phyloP scores from a whole-genome alignment of 2,329 filamentous ascomycete species.

The Botryotinia narcissicola region DNA sequence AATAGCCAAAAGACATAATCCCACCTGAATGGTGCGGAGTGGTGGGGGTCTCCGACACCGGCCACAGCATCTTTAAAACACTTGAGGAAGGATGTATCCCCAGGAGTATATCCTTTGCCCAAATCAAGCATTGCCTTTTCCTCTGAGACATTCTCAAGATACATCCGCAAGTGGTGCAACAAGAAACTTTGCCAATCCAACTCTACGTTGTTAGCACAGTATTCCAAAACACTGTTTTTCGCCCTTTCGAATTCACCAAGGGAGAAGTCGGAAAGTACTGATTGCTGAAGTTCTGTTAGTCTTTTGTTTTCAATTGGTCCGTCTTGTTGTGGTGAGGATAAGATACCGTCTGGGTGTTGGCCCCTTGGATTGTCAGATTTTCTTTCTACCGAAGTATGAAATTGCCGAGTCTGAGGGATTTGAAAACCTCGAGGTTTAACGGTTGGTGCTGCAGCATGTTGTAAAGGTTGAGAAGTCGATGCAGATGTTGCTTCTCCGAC shows the following conservation, averaged over 20 bases:
- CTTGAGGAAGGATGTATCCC: constrained; percentile 9
- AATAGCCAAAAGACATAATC: constrained; percentile 40
- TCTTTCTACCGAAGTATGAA: constrained; percentile 23
- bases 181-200: constrained; percentile 30
- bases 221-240: constrained; percentile 20
- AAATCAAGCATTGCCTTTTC: constrained; percentile 40
- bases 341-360: constrained; percentile 14
- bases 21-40: constrained; percentile 37
- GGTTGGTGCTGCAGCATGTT: not conserved
- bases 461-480: not conserved
- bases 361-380: not conserved
- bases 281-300: constrained; percentile 19
- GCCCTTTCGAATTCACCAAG: constrained; percentile 28
- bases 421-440: constrained; percentile 15
- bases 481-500: not conserved
- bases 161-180: constrained; percentile 23
- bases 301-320: constrained; percentile 19
- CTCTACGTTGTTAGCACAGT: constrained; percentile 17
- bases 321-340: constrained; percentile 12
- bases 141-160: constrained; percentile 37
- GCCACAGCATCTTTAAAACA: constrained; percentile 7
- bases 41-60: constrained; percentile 24
- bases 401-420: constrained; percentile 17
- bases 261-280: constrained; percentile 20
- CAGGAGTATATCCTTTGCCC: constrained; percentile 30